These are phyloP conservation scores for Phytophthora citrophthora DNA, from an alignment of 352 stramenopile species.

Conservation along the genomic window DNA sequence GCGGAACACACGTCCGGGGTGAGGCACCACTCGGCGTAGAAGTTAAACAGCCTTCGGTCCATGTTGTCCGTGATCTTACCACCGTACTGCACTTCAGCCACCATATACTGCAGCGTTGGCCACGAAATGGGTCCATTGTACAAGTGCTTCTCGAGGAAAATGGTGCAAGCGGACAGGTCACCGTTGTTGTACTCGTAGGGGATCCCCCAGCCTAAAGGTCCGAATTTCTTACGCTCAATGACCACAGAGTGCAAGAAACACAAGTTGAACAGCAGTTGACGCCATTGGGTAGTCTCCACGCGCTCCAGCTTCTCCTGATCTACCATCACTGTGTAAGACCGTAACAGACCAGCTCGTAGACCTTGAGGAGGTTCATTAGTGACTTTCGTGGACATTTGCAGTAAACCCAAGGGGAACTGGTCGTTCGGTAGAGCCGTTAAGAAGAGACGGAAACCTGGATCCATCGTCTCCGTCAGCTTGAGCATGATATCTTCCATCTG, in stretches of 20 bases:
- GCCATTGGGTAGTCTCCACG: conserved; percentile 97
- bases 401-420: conserved; percentile 96
- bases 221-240: conserved; percentile 99
- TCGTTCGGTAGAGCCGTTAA: conserved; percentile 97
- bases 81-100: conserved; percentile 98
- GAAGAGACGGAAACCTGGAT: conserved; percentile 97
- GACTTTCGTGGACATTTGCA: conserved; percentile 99
- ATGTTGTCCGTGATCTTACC: conserved; percentile 99
- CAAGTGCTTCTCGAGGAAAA: conserved; percentile 98
- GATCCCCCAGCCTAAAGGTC: conserved; percentile 97
- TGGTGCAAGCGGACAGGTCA: conserved; percentile 97
- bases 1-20: conserved; percentile 82
- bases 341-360: conserved; percentile 94
- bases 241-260: conserved; percentile 99
- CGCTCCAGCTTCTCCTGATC: conserved; percentile 98
- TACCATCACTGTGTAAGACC: conserved; percentile 99
- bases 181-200: conserved; percentile 99
- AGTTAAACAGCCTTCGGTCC: conserved; percentile 97
- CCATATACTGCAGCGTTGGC: conserved; percentile 99
- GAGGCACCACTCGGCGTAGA: conserved; percentile 97
- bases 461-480: conserved; percentile 95
- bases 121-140: conserved; percentile 99
- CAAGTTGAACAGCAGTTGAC: conserved; percentile 96
- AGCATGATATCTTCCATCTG: conserved; percentile 98
- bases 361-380: conserved; percentile 98